These are phyloP conservation scores for Fusarium virguliforme DNA, from an alignment of 2,329 filamentous ascomycete species.

Conservation along the genomic window DNA sequence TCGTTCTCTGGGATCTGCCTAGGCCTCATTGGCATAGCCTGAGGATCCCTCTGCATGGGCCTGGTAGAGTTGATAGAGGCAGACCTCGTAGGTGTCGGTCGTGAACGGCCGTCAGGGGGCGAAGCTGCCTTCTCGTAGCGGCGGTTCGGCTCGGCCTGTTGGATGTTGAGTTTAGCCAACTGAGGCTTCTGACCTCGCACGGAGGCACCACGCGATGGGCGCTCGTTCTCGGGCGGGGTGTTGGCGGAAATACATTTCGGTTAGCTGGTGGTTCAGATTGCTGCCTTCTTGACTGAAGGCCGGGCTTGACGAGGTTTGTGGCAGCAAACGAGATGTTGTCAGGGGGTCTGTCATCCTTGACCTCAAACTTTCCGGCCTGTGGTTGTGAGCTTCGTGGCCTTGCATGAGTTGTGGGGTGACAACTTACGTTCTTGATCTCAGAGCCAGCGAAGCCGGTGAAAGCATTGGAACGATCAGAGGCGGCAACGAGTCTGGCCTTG, in stretches of 20 bases:
- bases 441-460: constrained; percentile 87
- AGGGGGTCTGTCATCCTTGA: constrained; percentile 84
- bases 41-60: constrained; percentile 59
- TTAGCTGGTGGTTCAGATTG: constrained; percentile 87
- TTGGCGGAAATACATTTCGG: constrained; percentile 93
- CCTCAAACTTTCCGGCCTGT: constrained; percentile 67
- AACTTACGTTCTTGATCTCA: constrained; percentile 80
- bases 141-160: constrained; percentile 65
- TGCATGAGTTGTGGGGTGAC: constrained; percentile 46
- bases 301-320: constrained; percentile 92
- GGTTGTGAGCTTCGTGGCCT: constrained; percentile 32
- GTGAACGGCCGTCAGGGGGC: constrained; percentile 57
- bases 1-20: constrained; percentile 66
- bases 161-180: constrained; percentile 76
- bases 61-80: constrained; percentile 64
- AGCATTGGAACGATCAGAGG: constrained; percentile 84
- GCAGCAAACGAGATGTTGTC: constrained; percentile 94
- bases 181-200: constrained; percentile 74
- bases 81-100: constrained; percentile 58
- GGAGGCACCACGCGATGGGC: constrained; percentile 72
- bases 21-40: constrained; percentile 51
- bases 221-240: constrained; percentile 95
- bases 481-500: constrained; percentile 93
- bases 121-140: constrained; percentile 71
- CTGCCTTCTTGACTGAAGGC: constrained; percentile 83